Percentiles rank a stretch among this genome's conserved stretches.
Conservation (phyloP, 352 stramenopile species). For the Pythium phragmitis region DNA sequence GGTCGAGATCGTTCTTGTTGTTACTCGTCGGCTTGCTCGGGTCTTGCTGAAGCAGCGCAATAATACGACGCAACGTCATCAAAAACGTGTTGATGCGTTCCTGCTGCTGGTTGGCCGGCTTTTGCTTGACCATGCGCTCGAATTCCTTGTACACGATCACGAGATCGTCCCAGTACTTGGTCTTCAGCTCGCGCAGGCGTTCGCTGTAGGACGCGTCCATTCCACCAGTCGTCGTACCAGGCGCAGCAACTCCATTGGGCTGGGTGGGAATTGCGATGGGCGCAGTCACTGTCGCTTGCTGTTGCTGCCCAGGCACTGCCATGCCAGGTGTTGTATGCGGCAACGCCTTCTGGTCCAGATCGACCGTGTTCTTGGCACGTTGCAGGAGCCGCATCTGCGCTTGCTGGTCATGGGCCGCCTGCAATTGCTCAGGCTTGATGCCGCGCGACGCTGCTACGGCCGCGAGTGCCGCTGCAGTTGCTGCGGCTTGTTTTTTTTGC, state of each 20-base stretch:
- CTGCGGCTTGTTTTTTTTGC: conserved; percentile 16
- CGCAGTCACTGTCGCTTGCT: conserved; percentile 5
- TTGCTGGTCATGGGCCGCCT: conserved; percentile 59
- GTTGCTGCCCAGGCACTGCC: conserved; percentile 5
- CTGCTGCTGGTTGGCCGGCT: conserved; percentile 72
- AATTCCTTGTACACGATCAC: conserved; percentile 86
- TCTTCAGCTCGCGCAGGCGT: conserved; percentile 68
- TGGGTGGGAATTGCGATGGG: conserved; percentile 20
- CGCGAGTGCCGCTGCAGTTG: conserved; percentile 23
- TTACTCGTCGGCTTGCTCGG: conserved; percentile 72
- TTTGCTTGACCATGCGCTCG: conserved; percentile 83
- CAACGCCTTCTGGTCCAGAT: conserved; percentile 39
- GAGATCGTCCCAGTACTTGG: conserved; percentile 83
- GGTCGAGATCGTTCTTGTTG: conserved; percentile 78
- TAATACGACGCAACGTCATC: conserved; percentile 78
- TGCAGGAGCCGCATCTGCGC: conserved; percentile 61
- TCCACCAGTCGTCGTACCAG: conserved; percentile 17
- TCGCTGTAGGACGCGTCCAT: conserved; percentile 60
- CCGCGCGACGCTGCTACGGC: conserved; percentile 30
- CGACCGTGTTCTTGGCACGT: conserved; percentile 51
- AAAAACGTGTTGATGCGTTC: conserved; percentile 84
- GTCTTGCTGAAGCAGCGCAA: conserved; percentile 77
- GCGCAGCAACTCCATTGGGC: conserved; percentile 13
- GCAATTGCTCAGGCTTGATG: conserved; percentile 62
- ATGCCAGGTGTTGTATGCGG: conserved; percentile 6